These are phyloP conservation scores for Podaxis sp. DNA, from an alignment of 768 basidiomycete species.

Conservation along the genomic window DNA sequence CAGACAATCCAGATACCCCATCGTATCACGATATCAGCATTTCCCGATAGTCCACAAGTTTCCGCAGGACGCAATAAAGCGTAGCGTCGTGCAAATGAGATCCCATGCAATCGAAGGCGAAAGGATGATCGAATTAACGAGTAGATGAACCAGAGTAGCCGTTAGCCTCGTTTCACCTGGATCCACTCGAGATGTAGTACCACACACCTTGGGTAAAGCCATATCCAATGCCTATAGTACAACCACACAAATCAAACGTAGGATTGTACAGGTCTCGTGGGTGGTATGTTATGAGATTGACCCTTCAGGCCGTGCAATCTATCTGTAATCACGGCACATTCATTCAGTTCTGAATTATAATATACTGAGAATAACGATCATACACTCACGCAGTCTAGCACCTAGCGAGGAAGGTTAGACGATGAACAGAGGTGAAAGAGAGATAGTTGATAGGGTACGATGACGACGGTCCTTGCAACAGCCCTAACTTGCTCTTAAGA, in stretches of 20 bases:
- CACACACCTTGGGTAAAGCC: constrained; percentile 16
- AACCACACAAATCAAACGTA: neutral
- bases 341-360: neutral
- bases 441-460: neutral
- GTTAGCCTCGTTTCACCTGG: neutral
- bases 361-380: neutral
- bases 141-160: constrained; percentile 1
- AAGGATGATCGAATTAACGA: neutral
- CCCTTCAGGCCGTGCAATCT: neutral
- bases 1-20: neutral
- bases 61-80: neutral
- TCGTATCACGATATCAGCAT: neutral
- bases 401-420: neutral
- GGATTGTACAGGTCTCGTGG: neutral
- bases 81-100: neutral
- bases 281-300: neutral
- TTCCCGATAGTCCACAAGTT: neutral
- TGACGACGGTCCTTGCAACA: neutral
- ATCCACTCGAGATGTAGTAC: neutral
- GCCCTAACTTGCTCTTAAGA: neutral
- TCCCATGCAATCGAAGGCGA: neutral
- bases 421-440: neutral
- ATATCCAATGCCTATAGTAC: neutral
- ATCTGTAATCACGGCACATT: neutral
- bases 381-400: neutral